phyloP scores from a whole-genome alignment of 345 rosid genomes.

The Barbarea vulgaris region DNA sequence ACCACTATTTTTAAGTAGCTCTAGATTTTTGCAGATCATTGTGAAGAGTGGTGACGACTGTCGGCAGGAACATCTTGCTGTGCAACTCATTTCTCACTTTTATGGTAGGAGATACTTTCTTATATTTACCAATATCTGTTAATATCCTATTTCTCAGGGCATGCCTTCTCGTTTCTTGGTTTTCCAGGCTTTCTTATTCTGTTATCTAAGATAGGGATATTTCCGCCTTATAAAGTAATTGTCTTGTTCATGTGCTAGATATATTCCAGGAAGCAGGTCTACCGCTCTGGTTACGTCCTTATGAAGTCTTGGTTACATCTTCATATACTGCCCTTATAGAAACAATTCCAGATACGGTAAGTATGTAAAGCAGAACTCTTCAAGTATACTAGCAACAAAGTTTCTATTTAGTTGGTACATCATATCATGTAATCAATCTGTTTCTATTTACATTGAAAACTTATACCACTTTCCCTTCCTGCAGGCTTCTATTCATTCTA shows the following conservation, averaged over 20 bases:
- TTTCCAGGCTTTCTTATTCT: constrained; percentile 23
- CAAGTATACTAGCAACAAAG: constrained; percentile 8
- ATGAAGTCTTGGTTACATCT: constrained; percentile 94
- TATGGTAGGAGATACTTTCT: constrained; percentile 61
- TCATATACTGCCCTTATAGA: constrained; percentile 98
- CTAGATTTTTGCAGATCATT: constrained; percentile 54
- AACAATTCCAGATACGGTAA: constrained; percentile 97
- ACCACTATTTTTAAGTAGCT: constrained; percentile 28
- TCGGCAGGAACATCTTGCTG: constrained; percentile 99
- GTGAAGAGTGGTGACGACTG: constrained; percentile 99
- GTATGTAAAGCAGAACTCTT: constrained; percentile 20
- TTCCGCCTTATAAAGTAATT: constrained; percentile 10
- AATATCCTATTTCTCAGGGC: constrained; percentile 24
- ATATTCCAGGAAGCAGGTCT: constrained; percentile 99
- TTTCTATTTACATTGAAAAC: not conserved
- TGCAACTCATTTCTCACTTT: constrained; percentile 98
- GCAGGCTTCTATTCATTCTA: constrained; percentile 97
- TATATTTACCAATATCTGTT: constrained; percentile 8
- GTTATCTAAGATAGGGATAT: constrained; percentile 2
- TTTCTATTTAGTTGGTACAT: constrained; percentile 10
- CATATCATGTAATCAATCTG: not conserved
- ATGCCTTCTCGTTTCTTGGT: not conserved
- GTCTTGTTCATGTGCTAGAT: constrained; percentile 52
- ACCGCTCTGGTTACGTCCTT: constrained; percentile 98
- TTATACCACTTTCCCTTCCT: constrained; percentile 13